Evolutionary conservation across 306 rosid species (phyloP).

Genomic region (Elaeagnus macrophylla): DNA sequence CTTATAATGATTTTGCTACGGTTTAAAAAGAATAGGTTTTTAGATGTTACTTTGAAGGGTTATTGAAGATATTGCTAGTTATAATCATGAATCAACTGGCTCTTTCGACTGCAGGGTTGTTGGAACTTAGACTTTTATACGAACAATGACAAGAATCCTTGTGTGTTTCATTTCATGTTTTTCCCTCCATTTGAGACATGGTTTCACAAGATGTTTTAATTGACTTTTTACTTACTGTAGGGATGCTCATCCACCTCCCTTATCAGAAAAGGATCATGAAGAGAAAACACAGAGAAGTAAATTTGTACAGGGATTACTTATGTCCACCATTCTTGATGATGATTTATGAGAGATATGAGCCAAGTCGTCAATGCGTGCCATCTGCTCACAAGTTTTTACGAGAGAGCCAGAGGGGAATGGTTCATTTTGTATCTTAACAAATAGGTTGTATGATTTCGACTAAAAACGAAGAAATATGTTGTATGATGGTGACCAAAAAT

Average conservation of each 20-base stretch:
- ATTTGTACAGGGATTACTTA: constrained; percentile 47
- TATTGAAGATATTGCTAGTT: no score
- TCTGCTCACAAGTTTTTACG: constrained; percentile 3
- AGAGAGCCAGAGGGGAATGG: constrained; percentile 6
- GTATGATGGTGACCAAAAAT: no score
- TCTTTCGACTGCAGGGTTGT: no score
- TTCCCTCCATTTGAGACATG: no score
- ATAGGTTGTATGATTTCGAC: neutral
- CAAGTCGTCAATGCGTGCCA: neutral
- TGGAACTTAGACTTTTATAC: no score
- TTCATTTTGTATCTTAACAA: constrained; percentile 13
- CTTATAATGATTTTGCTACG: neutral
- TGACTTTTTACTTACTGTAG: constrained; percentile 24
- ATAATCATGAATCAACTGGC: no score
- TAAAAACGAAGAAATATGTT: no score
- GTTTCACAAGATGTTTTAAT: no score
- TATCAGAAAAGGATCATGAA: constrained; percentile 41
- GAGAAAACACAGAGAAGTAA: constrained; percentile 48
- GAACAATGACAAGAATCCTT: no score
- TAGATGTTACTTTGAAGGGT: no score
- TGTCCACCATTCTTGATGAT: constrained; percentile 44
- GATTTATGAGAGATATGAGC: constrained; percentile 26
- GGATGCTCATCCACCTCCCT: constrained; percentile 23
- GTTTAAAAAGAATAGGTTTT: no score
- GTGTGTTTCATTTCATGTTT: no score